These are phyloP conservation scores for Pilasporangium apinafurcum DNA, from an alignment of 352 stramenopile genomes.

Conservation along the genomic window DNA sequence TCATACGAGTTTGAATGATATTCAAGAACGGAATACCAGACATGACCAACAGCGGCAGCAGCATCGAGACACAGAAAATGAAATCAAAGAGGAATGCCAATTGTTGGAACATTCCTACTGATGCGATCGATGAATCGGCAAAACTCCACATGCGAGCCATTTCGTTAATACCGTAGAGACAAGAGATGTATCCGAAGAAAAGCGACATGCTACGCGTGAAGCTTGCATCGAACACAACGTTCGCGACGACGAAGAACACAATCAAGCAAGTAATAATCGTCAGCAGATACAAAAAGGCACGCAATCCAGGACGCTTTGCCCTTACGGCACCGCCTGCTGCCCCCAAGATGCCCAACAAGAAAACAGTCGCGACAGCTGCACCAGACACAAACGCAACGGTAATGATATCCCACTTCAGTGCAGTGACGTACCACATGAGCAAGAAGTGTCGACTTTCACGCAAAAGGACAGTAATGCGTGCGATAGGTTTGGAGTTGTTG, in stretches of 20 bases:
- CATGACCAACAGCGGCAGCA: constrained; percentile 71
- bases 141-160: constrained; percentile 85
- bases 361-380: constrained; percentile 42
- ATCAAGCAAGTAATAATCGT: constrained; percentile 26
- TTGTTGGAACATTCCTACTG: constrained; percentile 64
- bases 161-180: constrained; percentile 79
- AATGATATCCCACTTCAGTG: constrained; percentile 49
- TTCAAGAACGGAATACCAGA: constrained; percentile 83
- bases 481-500: constrained; percentile 64
- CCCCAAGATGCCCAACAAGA: constrained; percentile 48
- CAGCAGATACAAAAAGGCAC: constrained; percentile 46
- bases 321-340: constrained; percentile 21
- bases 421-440: constrained; percentile 83
- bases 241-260: constrained; percentile 40
- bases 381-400: constrained; percentile 51
- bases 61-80: constrained; percentile 66
- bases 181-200: constrained; percentile 77
- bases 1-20: constrained; percentile 87
- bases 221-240: constrained; percentile 26
- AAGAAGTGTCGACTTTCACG: constrained; percentile 77
- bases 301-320: constrained; percentile 23
- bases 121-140: constrained; percentile 51
- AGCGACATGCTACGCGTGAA: constrained; percentile 40
- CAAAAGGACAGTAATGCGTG: constrained; percentile 67
- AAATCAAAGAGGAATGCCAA: constrained; percentile 86